phyloP scores from a whole-genome alignment of 768 basidiomycete species.

The Candolleomyces aberdarensis region DNA sequence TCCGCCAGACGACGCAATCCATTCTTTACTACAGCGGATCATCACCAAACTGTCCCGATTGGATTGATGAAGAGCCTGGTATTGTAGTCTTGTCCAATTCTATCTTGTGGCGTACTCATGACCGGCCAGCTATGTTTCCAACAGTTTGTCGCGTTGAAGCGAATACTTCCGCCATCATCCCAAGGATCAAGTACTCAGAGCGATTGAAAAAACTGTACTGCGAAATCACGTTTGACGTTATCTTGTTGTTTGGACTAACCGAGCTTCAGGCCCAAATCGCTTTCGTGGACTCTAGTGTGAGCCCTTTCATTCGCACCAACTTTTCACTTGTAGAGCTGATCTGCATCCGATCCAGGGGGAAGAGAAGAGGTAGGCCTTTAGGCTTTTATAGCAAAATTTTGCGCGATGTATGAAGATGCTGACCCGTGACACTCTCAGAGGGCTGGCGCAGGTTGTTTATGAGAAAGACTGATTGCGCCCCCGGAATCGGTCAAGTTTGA shows the following conservation, averaged over 20 bases:
- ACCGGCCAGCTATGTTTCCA: background rate
- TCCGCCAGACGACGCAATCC: background rate
- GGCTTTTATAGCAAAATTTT: too few relatives aligned
- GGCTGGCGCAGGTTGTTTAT: too few relatives aligned
- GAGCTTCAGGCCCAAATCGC: slow-evolving; percentile 50
- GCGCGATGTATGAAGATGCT: too few relatives aligned
- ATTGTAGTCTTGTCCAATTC: background rate
- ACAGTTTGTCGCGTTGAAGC: background rate
- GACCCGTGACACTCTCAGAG: too few relatives aligned
- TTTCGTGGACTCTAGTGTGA: slow-evolving; percentile 35
- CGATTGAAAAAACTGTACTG: slow-evolving; percentile 18
- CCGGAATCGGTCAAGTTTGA: too few relatives aligned
- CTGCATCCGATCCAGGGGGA: too few relatives aligned
- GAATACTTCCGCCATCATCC: background rate
- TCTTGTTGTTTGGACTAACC: slow-evolving; percentile 50
- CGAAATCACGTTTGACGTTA: slow-evolving; percentile 36
- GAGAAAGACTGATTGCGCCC: too few relatives aligned
- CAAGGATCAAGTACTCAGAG: background rate
- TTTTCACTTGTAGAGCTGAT: too few relatives aligned
- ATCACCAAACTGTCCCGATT: background rate
- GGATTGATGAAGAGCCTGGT: background rate
- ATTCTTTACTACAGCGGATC: background rate
- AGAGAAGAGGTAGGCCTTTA: too few relatives aligned
- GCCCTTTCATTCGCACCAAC: too few relatives aligned
- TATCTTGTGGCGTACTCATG: background rate